These are phyloP conservation scores for Sclerotinia borealis DNA, from an alignment of 2,329 filamentous ascomycete species.

Conservation along the genomic window DNA sequence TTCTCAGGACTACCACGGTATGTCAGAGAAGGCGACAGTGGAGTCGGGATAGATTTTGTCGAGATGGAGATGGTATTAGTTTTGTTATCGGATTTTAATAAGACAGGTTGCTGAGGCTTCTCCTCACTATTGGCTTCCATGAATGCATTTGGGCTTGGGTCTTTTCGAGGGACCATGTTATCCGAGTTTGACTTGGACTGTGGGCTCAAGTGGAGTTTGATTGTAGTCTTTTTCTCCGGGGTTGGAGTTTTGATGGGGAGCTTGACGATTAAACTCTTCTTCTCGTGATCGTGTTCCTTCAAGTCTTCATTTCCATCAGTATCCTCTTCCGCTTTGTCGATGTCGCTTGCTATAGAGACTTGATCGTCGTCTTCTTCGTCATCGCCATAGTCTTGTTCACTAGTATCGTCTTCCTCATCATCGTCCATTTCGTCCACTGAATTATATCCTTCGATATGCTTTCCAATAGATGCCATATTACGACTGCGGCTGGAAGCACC, in stretches of 20 bases:
- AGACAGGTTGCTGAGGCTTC: conserved; percentile 7
- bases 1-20: conserved; percentile 59
- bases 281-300: conserved; percentile 47
- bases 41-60: conserved; percentile 14
- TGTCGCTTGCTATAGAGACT: conserved; percentile 52
- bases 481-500: conserved; percentile 19
- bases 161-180: conserved; percentile 11
- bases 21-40: conserved; percentile 37
- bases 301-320: conserved; percentile 35
- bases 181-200: conserved; percentile 7
- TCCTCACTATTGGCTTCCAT: neutral
- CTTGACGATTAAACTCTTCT: conserved; percentile 67
- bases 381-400: conserved; percentile 67
- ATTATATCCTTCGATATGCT: conserved; percentile 48
- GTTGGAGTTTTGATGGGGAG: conserved; percentile 45
- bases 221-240: conserved; percentile 28
- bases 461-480: conserved; percentile 36
- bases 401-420: conserved; percentile 58
- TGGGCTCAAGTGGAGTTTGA: conserved; percentile 23
- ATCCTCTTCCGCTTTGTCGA: conserved; percentile 51
- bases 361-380: conserved; percentile 67
- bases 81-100: conserved; percentile 2
- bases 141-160: neutral
- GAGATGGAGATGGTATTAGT: conserved; percentile 14
- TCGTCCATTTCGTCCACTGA: conserved; percentile 53